A percentile compares a stretch with the other conserved stretches of the same genome.
These are phyloP conservation scores for Ophiosphaerella herpotricha DNA, from an alignment of 2,329 filamentous ascomycete species.

Conservation along the genomic window DNA sequence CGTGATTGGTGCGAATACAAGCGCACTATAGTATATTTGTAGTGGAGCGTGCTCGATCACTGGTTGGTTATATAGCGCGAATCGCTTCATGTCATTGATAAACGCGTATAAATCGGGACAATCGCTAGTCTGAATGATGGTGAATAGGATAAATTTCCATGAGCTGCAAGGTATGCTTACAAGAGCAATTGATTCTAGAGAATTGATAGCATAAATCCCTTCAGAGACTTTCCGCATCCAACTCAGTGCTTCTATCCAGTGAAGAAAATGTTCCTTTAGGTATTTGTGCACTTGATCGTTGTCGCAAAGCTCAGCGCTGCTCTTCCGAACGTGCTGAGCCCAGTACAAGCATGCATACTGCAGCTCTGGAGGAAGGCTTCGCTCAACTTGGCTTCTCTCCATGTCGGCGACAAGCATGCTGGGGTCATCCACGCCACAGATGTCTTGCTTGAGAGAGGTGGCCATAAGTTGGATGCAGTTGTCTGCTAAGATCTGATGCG, in stretches of 20 bases:
- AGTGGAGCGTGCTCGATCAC: constrained; percentile 27
- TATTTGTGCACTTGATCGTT: neutral
- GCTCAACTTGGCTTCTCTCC: too few relatives aligned
- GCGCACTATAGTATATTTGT: constrained; percentile 26
- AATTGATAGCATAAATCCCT: neutral
- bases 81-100: too few relatives aligned
- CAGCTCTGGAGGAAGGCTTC: neutral
- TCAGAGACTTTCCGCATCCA: neutral
- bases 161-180: too few relatives aligned
- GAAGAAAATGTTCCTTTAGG: constrained; percentile 6
- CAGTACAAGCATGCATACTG: constrained; percentile 2
- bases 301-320: neutral
- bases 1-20: constrained; percentile 22
- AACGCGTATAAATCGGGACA: constrained; percentile 11
- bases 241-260: neutral
- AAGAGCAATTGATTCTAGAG: too few relatives aligned
- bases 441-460: constrained; percentile 18
- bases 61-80: constrained; percentile 24
- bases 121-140: too few relatives aligned
- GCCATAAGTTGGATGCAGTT: constrained; percentile 14
- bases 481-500: neutral
- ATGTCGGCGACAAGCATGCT: too few relatives aligned
- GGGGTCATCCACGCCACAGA: constrained; percentile 4
- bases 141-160: too few relatives aligned
- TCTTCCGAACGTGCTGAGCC: neutral